Evolutionary conservation across 1,139 yeast species (phyloP), one percentile per base, ranked within the genome.

Genomic region (Blastobotrys capitulatus): DNA sequence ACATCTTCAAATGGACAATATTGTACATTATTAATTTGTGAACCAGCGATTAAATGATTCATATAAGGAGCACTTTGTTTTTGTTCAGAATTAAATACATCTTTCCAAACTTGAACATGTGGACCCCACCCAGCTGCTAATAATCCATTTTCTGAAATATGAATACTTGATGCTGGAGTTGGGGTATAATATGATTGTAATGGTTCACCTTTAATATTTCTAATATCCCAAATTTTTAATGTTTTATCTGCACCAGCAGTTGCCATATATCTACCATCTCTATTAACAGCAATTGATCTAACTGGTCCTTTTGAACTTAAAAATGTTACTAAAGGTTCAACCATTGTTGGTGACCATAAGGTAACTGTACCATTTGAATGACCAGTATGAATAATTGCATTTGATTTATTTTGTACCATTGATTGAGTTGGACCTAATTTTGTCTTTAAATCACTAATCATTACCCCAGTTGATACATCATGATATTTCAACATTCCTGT

Each of bases 1-100:
- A 92, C 75, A 85, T 94, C 99, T 70, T 94, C 99, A 67, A 83
- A 92, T 13, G 99, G 99, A 26, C 92, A 95, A 64, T 84, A 89
- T 60, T 77, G 77, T 31, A 82, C 72, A 53, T 77, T 79, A 58
- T 80, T 82, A 18, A 88, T 75, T 57, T 78, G 82, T 31, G 88
- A 81, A 1, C 96, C 86, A 2, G 97, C 86, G 36, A 86, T 70
- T 58, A 88, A 69, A 66, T 92, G 97, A 54, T 83, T 83, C 97
- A 94, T 88, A 63, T 94, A 94, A 32, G 97, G 97, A 5, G 85
- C 77, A 34, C 78, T 73, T 61, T 83, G 88, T 57, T 75, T 79
- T 2, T 70, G 56, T 6, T 48, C 46, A 6, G 52, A 45, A 19
- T 74, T 71, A 51, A 74, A 66, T 29, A 66, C 69, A 40, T 64